A percentile compares a stretch with the other conserved stretches of the same genome.
phyloP scores from a whole-genome alignment of 2,329 filamentous ascomycete species.

The Talaromyces sp. region DNA sequence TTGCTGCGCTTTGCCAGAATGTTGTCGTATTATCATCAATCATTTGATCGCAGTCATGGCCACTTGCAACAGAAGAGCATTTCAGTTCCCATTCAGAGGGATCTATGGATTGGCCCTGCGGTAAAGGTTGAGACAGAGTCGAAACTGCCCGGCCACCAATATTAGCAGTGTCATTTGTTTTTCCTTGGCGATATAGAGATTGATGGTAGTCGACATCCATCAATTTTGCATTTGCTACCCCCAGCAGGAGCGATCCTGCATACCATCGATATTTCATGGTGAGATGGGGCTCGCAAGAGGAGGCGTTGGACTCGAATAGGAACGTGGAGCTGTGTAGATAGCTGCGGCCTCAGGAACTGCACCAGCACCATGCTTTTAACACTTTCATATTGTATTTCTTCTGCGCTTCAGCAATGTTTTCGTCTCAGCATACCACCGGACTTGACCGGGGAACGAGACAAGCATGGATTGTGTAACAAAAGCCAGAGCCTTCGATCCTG shows the following conservation, averaged over 20 bases:
- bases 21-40: not conserved
- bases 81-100: not conserved
- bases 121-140: constrained; percentile 6
- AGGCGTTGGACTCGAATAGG: not conserved
- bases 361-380: not conserved
- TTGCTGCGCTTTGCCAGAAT: constrained; percentile 1
- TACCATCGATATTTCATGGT: not conserved
- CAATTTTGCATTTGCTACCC: not conserved
- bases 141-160: constrained; percentile 2
- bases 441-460: not conserved
- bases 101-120: not conserved
- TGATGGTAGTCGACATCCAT: not conserved
- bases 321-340: not conserved
- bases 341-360: not conserved
- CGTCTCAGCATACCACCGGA: not conserved
- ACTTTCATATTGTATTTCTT: not conserved
- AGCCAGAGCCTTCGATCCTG: no score
- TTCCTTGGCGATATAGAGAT: constrained; percentile 1
- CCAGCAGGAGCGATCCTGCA: constrained; percentile 2
- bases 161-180: not conserved
- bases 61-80: not conserved
- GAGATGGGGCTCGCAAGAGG: not conserved
- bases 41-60: not conserved
- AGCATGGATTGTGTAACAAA: not conserved
- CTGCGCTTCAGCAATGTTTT: not conserved